Conservation (phyloP, 208 protist species). For the Angomonas ambiguus region DNA sequence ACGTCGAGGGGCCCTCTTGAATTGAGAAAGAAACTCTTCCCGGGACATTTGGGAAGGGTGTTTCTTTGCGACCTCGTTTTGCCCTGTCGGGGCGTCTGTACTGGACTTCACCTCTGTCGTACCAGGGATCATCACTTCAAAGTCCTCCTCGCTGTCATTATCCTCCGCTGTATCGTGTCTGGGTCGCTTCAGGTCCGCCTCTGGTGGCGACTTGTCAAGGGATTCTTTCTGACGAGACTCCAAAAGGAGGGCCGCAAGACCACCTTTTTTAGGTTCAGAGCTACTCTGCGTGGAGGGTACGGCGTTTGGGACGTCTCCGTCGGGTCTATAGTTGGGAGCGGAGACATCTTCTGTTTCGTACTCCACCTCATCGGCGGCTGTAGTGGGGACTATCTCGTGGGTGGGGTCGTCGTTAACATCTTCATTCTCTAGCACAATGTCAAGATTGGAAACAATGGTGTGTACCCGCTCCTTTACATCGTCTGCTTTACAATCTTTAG, state of each 20-base stretch:
- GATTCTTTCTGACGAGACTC: not conserved
- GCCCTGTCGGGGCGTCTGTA: not conserved
- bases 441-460: too few relatives aligned
- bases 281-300: not conserved
- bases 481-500: not conserved
- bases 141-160: constrained; percentile 8
- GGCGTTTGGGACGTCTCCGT: not conserved
- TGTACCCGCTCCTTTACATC: not conserved
- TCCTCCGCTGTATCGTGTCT: not conserved
- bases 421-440: too few relatives aligned
- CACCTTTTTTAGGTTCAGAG: not conserved
- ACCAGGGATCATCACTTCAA: constrained; percentile 8
- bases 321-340: not conserved
- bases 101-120: not conserved
- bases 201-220: not conserved
- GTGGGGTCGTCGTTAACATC: too few relatives aligned
- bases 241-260: not conserved
- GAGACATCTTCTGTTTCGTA: not conserved
- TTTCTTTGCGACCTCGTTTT: constrained; percentile 24
- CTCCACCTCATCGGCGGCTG: not conserved
- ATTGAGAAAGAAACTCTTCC: constrained; percentile 83
- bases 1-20: constrained; percentile 80
- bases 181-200: not conserved
- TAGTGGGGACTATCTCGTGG: too few relatives aligned
- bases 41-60: constrained; percentile 88